phyloP scores from a whole-genome alignment of 2,329 filamentous ascomycete genomes.

The Aspergillus neotritici region DNA sequence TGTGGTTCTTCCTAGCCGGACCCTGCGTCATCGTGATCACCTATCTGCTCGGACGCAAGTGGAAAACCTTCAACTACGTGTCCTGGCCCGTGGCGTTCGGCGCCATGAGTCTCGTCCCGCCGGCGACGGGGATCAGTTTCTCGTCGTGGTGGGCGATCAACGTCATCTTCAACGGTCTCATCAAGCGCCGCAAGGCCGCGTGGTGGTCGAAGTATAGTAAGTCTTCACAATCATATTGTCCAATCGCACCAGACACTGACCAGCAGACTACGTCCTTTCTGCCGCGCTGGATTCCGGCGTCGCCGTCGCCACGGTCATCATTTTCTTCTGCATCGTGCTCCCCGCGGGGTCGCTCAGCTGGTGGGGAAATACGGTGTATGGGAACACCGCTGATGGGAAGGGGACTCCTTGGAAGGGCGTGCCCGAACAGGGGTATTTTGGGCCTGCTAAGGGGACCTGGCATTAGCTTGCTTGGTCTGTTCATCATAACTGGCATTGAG shows the following conservation, averaged over 20 bases:
- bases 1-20: slow-evolving; percentile 68
- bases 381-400: slow-evolving; percentile 37
- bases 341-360: slow-evolving; percentile 35
- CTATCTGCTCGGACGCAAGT: slow-evolving; percentile 53
- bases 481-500: background rate
- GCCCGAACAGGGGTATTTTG: slow-evolving; percentile 26
- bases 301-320: slow-evolving; percentile 40
- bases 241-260: slow-evolving; percentile 5
- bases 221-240: slow-evolving; percentile 5
- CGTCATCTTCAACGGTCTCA: slow-evolving; percentile 42
- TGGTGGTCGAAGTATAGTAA: slow-evolving; percentile 47
- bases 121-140: slow-evolving; percentile 65
- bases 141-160: slow-evolving; percentile 58
- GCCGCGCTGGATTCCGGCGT: slow-evolving; percentile 41
- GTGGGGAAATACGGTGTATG: slow-evolving; percentile 41
- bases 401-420: slow-evolving; percentile 32
- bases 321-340: slow-evolving; percentile 42
- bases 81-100: slow-evolving; percentile 65
- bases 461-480: slow-evolving; percentile 13
- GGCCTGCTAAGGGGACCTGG: slow-evolving; percentile 25
- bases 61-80: slow-evolving; percentile 60
- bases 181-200: slow-evolving; percentile 40
- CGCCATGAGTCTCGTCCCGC: slow-evolving; percentile 59
- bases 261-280: slow-evolving; percentile 38
- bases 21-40: slow-evolving; percentile 57